These are phyloP conservation scores for Termitomyces sp. DNA, from an alignment of 768 basidiomycete species.

Conservation along the genomic window DNA sequence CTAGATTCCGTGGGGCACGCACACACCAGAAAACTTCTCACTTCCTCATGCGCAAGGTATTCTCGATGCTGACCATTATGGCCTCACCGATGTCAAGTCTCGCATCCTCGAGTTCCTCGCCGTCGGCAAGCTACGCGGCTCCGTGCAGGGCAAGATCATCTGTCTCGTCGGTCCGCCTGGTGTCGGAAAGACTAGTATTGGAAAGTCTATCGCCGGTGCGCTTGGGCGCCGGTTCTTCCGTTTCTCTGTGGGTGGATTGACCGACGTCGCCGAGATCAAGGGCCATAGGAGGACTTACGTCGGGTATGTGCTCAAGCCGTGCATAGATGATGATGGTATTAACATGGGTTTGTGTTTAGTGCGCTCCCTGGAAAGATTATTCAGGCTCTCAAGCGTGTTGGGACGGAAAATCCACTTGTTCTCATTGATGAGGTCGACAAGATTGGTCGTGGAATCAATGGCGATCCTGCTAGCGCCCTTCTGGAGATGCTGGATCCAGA, in stretches of 20 bases:
- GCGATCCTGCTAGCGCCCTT: conserved; percentile 87
- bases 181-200: conserved; percentile 96
- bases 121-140: conserved; percentile 90
- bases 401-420: conserved; percentile 91
- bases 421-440: conserved; percentile 97
- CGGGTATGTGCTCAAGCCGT: conserved; percentile 45
- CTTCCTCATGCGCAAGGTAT: conserved; percentile 77
- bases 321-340: neutral
- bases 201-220: conserved; percentile 90
- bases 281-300: conserved; percentile 98
- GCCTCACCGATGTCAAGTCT: conserved; percentile 86
- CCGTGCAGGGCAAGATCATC: conserved; percentile 95
- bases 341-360: conserved; percentile 26
- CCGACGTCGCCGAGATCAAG: conserved; percentile 98
- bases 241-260: conserved; percentile 93
- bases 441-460: conserved; percentile 86
- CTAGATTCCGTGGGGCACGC: conserved; percentile 94
- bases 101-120: conserved; percentile 95
- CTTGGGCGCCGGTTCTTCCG: conserved; percentile 91
- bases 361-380: conserved; percentile 94
- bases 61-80: conserved; percentile 94
- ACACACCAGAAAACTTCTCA: conserved; percentile 90
- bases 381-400: conserved; percentile 88
- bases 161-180: conserved; percentile 96
- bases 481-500: conserved; percentile 94